Conservation (phyloP, 2,329 filamentous ascomycete species). For the Verticillium tricorpus region DNA sequence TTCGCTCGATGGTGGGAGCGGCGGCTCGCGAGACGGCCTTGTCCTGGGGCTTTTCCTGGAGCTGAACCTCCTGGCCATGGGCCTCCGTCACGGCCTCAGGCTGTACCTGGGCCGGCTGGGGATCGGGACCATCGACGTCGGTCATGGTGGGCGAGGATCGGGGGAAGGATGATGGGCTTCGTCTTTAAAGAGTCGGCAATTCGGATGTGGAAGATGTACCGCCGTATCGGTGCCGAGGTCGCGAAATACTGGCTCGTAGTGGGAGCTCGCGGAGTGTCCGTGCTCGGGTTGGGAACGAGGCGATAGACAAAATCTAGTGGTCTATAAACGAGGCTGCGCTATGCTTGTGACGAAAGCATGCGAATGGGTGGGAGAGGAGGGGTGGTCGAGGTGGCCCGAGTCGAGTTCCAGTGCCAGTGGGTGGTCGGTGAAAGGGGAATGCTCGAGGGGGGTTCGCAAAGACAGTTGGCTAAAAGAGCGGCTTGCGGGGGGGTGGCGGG, state of each 20-base stretch:
- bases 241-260: neutral
- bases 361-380: neutral
- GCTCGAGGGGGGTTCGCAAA: neutral
- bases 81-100: neutral
- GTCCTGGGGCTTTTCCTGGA: slow-evolving; percentile 4
- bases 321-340: neutral
- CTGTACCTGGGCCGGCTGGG: neutral
- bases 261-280: neutral
- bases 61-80: neutral
- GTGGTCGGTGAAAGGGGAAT: neutral
- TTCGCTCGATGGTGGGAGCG: slow-evolving; percentile 3
- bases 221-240: neutral
- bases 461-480: neutral
- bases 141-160: slow-evolving; percentile 7
- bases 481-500: neutral
- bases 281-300: neutral
- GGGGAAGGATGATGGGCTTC: neutral
- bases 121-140: slow-evolving; percentile 8
- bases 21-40: slow-evolving; percentile 2
- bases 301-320: neutral
- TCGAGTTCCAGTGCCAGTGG: neutral
- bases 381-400: neutral
- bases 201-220: neutral
- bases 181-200: neutral
- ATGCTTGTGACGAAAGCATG: neutral